phyloP scores from a whole-genome alignment of 345 rosid genomes.

The Brassica nigra region DNA sequence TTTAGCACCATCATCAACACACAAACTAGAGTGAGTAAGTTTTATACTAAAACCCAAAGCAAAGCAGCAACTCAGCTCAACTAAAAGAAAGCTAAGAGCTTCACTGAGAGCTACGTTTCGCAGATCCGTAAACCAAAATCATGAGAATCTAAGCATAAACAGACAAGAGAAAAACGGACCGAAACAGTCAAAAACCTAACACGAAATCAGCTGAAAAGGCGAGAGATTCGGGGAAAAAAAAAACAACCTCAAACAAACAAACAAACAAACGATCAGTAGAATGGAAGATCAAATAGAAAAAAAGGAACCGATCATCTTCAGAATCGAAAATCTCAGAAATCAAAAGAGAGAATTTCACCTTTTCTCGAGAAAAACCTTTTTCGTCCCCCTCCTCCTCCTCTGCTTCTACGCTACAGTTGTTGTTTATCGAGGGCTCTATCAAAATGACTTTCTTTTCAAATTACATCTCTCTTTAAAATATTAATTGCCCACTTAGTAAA shows the following conservation, averaged over 20 bases:
- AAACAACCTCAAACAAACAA: not conserved
- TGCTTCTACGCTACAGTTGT: slow-evolving; percentile 32
- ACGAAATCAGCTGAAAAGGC: slow-evolving; percentile 1
- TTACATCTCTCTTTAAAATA: not conserved
- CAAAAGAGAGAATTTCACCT: slow-evolving; percentile 7
- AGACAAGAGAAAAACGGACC: not conserved
- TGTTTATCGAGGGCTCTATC: slow-evolving; percentile 31
- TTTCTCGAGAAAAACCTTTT: slow-evolving; percentile 15
- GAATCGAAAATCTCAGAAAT: slow-evolving; percentile 17
- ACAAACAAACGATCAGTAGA: slow-evolving; percentile 10
- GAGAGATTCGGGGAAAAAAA: not conserved
- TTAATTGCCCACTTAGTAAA: not conserved
- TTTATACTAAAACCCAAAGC: not conserved
- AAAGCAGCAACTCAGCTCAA: slow-evolving; percentile 12
- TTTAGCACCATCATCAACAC: not conserved
- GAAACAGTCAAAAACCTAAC: not conserved
- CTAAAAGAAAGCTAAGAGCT: not conserved
- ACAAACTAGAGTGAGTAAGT: not conserved
- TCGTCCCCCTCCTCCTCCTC: not conserved
- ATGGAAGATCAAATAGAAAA: slow-evolving; percentile 13
- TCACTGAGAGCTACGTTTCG: slow-evolving; percentile 7
- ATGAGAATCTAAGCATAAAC: slow-evolving; percentile 15
- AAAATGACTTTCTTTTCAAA: slow-evolving; percentile 20
- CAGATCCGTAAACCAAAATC: slow-evolving; percentile 24
- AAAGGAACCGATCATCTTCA: slow-evolving; percentile 4